Percentiles rank a stretch among this genome's conserved stretches.
phyloP scores from a whole-genome alignment of 2,329 filamentous ascomycete genomes.

The Colletotrichum abscissum region DNA sequence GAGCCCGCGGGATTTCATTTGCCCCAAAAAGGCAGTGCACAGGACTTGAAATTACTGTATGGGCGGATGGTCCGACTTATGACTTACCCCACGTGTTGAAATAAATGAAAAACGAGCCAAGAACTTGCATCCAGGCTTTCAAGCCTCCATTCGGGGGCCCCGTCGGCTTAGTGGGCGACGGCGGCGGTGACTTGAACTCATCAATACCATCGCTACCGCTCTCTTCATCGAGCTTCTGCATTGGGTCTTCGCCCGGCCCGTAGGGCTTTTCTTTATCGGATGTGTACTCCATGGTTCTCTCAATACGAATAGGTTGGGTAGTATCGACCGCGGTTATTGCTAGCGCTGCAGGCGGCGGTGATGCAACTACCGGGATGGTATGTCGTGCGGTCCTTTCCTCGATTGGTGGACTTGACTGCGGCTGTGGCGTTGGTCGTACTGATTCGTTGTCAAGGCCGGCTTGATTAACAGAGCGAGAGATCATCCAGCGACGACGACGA shows the following conservation, averaged over 20 bases:
- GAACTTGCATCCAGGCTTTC: conserved; percentile 61
- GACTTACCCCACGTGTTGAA: conserved; percentile 52
- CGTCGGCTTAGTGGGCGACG: conserved; percentile 1
- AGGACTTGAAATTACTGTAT: neutral
- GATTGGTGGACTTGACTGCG: neutral
- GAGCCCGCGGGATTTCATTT: neutral
- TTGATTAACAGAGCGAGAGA: neutral
- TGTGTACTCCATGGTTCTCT: conserved; percentile 5
- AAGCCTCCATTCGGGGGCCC: conserved; percentile 40
- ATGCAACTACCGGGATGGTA: neutral
- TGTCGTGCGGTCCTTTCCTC: neutral
- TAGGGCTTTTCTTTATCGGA: conserved; percentile 17
- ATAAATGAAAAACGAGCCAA: conserved; percentile 59
- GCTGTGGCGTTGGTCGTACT: neutral
- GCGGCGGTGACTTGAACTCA: neutral
- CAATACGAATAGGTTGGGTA: neutral
- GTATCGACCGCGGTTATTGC: neutral
- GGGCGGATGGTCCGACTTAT: neutral
- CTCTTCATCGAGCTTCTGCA: conserved; percentile 15
- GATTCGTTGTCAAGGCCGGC: neutral
- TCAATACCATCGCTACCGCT: conserved; percentile 4
- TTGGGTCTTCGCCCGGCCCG: neutral
- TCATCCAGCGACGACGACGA: neutral
- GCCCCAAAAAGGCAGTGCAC: neutral
- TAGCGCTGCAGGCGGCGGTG: neutral